These are phyloP conservation scores for Durusdinium trenchii DNA, from an alignment of 73 alveolate genomes.

Conservation along the genomic window DNA sequence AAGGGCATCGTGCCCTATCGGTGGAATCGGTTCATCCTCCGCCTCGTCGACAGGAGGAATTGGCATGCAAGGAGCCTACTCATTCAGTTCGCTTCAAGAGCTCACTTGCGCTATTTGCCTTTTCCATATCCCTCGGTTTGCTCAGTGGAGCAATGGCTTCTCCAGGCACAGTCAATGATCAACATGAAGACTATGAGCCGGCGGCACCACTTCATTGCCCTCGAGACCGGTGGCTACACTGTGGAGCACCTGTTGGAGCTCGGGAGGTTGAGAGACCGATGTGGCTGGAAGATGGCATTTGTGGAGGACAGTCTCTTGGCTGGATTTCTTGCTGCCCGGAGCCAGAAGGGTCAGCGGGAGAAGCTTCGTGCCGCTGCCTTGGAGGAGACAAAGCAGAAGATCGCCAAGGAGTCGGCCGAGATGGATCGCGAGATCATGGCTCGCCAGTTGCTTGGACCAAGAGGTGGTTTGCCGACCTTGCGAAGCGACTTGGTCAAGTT, in stretches of 20 bases:
- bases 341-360: neutral
- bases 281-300: neutral
- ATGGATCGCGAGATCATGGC: neutral
- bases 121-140: neutral
- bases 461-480: slow-evolving; percentile 3
- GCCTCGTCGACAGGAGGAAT: neutral
- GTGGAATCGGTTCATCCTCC: neutral
- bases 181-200: neutral
- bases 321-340: neutral
- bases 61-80: slow-evolving; percentile 53
- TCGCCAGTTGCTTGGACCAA: slow-evolving; percentile 12
- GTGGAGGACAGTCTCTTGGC: neutral
- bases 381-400: neutral
- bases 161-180: neutral
- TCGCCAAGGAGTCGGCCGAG: no score
- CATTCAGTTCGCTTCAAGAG: neutral
- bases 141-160: neutral
- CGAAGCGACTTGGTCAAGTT: neutral
- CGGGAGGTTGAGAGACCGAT: neutral
- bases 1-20: neutral
- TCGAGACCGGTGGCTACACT: no score
- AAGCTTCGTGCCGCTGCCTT: neutral
- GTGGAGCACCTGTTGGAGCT: neutral
- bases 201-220: neutral
- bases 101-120: slow-evolving; percentile 41